Percentiles rank a stretch among this genome's conserved stretches.
These are phyloP conservation scores for Cyberlindnera xylosilytica DNA, from an alignment of 805 yeast species.

Conservation along the genomic window DNA sequence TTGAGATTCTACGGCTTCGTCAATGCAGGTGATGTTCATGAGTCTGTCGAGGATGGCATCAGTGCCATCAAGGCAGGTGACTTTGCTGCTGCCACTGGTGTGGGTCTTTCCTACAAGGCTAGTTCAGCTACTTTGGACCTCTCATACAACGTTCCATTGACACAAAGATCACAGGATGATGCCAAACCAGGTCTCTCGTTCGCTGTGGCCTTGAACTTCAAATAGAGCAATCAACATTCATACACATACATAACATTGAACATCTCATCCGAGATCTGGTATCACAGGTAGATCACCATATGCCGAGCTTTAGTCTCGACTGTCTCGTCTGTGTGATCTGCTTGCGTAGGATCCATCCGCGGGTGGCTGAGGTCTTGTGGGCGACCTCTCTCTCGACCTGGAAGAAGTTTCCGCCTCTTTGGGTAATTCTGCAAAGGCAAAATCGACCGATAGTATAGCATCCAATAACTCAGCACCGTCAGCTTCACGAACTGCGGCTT, in stretches of 20 bases:
- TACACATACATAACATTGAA: neutral
- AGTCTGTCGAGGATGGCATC: slow-evolving; percentile 17
- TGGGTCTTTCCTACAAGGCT: slow-evolving; percentile 52
- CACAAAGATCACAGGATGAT: slow-evolving; percentile 40
- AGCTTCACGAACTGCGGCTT: slow-evolving; percentile 30
- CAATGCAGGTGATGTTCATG: slow-evolving; percentile 51
- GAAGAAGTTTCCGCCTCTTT: neutral
- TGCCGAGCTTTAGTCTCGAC: too few species aligned
- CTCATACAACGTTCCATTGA: slow-evolving; percentile 52
- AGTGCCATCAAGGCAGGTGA: slow-evolving; percentile 21
- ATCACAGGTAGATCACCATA: too few species aligned
- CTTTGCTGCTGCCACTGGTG: slow-evolving; percentile 44
- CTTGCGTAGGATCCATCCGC: neutral
- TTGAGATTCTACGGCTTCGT: slow-evolving; percentile 59
- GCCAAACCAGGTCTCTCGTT: slow-evolving; percentile 55
- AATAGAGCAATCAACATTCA: slow-evolving; percentile 1
- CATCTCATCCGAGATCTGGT: too few species aligned
- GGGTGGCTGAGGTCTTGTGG: neutral
- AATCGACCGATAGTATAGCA: slow-evolving; percentile 31
- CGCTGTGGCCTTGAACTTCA: slow-evolving; percentile 46
- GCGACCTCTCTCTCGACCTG: slow-evolving; percentile 1
- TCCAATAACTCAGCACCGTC: slow-evolving; percentile 35
- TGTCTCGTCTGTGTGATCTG: neutral
- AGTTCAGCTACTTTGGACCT: slow-evolving; percentile 54
- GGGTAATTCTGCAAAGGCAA: slow-evolving; percentile 34